Percentiles rank a stretch among this genome's conserved stretches.
Conservation (phyloP, 768 basidiomycete species). For the Roridomyces roridus region DNA sequence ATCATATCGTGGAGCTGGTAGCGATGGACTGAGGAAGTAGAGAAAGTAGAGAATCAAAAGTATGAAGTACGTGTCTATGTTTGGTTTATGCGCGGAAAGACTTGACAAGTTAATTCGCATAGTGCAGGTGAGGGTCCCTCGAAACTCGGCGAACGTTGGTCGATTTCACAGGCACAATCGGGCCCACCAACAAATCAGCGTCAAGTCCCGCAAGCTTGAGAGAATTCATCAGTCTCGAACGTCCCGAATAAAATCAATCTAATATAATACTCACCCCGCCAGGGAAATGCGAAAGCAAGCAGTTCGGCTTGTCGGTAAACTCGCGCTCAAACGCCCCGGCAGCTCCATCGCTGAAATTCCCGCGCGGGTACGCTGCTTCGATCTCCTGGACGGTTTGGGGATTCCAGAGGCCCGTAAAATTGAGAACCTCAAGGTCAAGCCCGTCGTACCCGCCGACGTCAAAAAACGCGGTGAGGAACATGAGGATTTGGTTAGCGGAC, state of each 20-base stretch:
- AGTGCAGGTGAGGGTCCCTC: not conserved
- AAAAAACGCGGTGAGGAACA: not conserved
- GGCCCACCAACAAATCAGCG: no score
- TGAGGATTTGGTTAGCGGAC: conserved; percentile 6
- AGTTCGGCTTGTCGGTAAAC: conserved; percentile 3
- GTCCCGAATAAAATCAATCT: no score
- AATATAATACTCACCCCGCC: not conserved
- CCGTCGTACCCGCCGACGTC: not conserved
- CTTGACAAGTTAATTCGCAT: no score
- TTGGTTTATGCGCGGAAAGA: no score
- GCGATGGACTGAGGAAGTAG: no score
- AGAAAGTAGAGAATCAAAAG: no score
- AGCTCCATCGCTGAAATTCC: not conserved
- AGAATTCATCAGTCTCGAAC: no score
- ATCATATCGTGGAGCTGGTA: no score
- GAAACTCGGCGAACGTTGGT: no score
- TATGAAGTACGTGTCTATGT: no score
- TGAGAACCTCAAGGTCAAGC: not conserved
- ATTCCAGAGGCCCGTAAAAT: not conserved
- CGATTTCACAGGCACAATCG: no score
- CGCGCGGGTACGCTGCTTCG: conserved; percentile 2
- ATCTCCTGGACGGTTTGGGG: conserved; percentile 4
- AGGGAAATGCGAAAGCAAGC: not conserved
- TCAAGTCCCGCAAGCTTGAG: no score
- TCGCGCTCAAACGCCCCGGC: not conserved